Conservation (phyloP, 2,329 filamentous ascomycete species). For the Trichoderma arundinaceum region DNA sequence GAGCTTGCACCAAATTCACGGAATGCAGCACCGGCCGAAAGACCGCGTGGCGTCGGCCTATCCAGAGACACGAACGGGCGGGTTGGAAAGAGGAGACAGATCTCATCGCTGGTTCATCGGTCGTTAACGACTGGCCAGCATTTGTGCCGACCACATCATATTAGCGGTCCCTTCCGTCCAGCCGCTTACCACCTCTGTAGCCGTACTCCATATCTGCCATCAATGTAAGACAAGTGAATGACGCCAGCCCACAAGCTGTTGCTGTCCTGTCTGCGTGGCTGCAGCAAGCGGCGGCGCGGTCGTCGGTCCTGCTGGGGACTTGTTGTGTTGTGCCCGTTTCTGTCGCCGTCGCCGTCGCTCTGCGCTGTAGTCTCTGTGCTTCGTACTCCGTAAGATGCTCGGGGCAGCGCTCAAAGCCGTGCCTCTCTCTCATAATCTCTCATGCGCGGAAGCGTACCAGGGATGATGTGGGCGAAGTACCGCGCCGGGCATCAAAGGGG, state of each 20-base stretch:
- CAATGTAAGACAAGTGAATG: conserved; percentile 7
- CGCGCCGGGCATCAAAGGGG: conserved; percentile 2
- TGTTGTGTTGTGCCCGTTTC: conserved; percentile 5
- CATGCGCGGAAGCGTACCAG: not conserved
- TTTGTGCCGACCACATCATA: conserved; percentile 27
- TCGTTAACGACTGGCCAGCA: conserved; percentile 28
- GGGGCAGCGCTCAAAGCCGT: too few species aligned
- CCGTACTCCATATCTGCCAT: conserved; percentile 2
- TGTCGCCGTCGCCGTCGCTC: too few species aligned
- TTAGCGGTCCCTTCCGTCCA: conserved; percentile 32
- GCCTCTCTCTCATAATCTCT: not conserved
- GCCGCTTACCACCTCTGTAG: conserved; percentile 21
- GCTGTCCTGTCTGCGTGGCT: conserved; percentile 11
- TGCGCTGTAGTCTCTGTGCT: too few species aligned
- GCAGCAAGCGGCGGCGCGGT: not conserved
- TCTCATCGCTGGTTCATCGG: conserved; percentile 30
- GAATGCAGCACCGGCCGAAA: conserved; percentile 13
- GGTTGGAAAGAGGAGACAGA: conserved; percentile 22
- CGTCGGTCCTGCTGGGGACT: not conserved
- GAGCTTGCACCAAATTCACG: not conserved
- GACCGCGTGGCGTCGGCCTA: conserved; percentile 21
- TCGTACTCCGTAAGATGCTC: too few species aligned
- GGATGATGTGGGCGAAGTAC: not conserved
- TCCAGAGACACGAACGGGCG: conserved; percentile 29
- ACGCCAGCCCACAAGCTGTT: conserved; percentile 13